Evolutionary conservation across 805 yeast species (phyloP).

Genomic region (Tetrapisispora phaffii): DNA sequence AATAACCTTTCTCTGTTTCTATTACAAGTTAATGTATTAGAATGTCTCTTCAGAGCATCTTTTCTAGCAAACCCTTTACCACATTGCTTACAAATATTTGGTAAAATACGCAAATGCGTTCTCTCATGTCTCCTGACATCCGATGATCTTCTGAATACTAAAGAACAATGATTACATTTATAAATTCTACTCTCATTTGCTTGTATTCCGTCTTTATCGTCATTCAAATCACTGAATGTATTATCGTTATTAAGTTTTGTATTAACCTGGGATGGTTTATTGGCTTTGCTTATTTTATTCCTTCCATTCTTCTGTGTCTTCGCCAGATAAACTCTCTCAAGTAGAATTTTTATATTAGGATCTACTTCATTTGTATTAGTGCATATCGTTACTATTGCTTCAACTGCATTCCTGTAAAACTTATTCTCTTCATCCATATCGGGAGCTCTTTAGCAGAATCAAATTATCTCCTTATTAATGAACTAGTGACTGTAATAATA

Average conservation of each 20-base stretch:
- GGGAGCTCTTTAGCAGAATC: neutral
- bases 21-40: conserved; percentile 63
- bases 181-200: conserved; percentile 32
- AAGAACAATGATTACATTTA: conserved; percentile 47
- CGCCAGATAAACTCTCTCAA: conserved; percentile 6
- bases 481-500: too few relatives aligned
- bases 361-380: conserved; percentile 11
- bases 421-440: conserved; percentile 13
- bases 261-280: neutral
- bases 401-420: conserved; percentile 21
- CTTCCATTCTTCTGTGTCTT: neutral
- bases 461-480: too few relatives aligned
- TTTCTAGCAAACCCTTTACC: conserved; percentile 77
- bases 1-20: conserved; percentile 50
- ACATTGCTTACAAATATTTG: conserved; percentile 64
- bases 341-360: conserved; percentile 11
- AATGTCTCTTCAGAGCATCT: conserved; percentile 69
- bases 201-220: neutral
- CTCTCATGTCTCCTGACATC: conserved; percentile 68
- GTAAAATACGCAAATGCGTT: conserved; percentile 58
- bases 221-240: neutral
- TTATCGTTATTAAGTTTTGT: neutral
- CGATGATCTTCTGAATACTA: conserved; percentile 55
- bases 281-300: neutral
- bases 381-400: conserved; percentile 17